Base-by-base conservation (phyloP, 2,329 filamentous ascomycete species). In the Furcasterigmium sp. region DNA sequence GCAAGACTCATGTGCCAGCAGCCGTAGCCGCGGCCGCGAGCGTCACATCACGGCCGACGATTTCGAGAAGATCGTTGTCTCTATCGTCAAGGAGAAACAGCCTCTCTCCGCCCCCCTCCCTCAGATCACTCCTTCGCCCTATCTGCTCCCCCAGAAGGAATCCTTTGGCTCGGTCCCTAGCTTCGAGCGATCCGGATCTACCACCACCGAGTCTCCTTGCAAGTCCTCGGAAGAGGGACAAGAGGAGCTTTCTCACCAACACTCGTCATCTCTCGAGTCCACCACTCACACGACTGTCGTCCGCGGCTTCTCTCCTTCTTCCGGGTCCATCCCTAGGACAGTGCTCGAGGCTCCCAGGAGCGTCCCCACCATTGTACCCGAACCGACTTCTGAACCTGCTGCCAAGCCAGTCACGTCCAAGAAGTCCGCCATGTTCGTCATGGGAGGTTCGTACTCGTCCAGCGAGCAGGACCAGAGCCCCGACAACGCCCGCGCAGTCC, bases 21-120 rank as follows among this genome's bases (percentile, higher is more conserved):
- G 78, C 62, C 78, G 86, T 47, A 87, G 84, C 59, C 80, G 85
- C 51, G 84, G 83, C 51, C 81, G 75, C 44, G 87, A 93, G 61
- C 85, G 87, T 57, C 91, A 95, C 67, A 91, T 96, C 53, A 94
- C 90, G n/a, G 89, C 91, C 7, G 79, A 88, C 57, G 87, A 93
- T 55, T 76, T 97, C 23, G 89, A 95, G 65, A 94, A 94, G 70
- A 94, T 97, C 79, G 88, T 96, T 34, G 81, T 87, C 44, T 89
- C 85, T 30, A 96, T 96, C 44, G 93, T 96, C 60, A 87, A 94
- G 64, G 85, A 93, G 65, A 89, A 87, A 65, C 82, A 82, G 63
- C 76, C 76, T 37, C 72, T 91, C 52, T 66, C 65, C 51, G 68
- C 72, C 41, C 79, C 72, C 54, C 63, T 82, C 8, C 72, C 76